Evolutionary conservation across 805 yeast genomes (phyloP).

Genomic region (Brettanomyces naardenensis): DNA sequence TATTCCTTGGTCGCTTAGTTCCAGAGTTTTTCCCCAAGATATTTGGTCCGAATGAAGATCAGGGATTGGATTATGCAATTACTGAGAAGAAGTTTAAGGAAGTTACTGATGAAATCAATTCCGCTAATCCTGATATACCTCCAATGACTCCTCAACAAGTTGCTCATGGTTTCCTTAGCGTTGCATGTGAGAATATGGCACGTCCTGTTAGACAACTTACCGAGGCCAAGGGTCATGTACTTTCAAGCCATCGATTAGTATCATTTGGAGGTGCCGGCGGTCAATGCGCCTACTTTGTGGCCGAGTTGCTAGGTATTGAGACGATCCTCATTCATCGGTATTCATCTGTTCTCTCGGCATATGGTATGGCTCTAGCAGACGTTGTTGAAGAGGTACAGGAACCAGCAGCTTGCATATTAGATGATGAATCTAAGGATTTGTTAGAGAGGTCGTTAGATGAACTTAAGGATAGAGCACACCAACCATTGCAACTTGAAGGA

Average conservation of each 20-base stretch:
- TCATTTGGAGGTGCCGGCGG: constrained; percentile 95
- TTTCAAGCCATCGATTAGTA: constrained; percentile 61
- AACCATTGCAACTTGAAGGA: constrained; percentile 44
- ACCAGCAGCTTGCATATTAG: constrained; percentile 48
- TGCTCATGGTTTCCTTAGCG: constrained; percentile 74
- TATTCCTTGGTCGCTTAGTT: constrained; percentile 61
- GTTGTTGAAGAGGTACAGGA: constrained; percentile 74
- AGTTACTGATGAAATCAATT: constrained; percentile 50
- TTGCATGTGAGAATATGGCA: constrained; percentile 88
- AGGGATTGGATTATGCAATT: constrained; percentile 52
- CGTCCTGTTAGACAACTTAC: constrained; percentile 80
- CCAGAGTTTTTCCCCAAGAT: constrained; percentile 75
- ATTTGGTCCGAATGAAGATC: constrained; percentile 74
- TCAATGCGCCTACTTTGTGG: constrained; percentile 77
- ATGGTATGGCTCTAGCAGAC: constrained; percentile 83
- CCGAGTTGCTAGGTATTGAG: constrained; percentile 58
- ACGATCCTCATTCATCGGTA: constrained; percentile 70
- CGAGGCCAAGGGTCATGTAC: constrained; percentile 72
- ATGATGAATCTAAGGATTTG: constrained; percentile 20
- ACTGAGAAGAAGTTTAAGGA: constrained; percentile 42
- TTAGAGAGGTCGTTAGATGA: constrained; percentile 38
- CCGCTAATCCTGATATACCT: constrained; percentile 32
- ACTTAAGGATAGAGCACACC: constrained; percentile 35
- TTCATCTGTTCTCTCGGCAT: constrained; percentile 79
- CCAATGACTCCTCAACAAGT: constrained; percentile 53